A percentile compares a stretch with the other conserved stretches of the same genome.
These are phyloP conservation scores for Meyerozyma carpophila DNA, from an alignment of 1,139 yeast genomes.

Conservation along the genomic window DNA sequence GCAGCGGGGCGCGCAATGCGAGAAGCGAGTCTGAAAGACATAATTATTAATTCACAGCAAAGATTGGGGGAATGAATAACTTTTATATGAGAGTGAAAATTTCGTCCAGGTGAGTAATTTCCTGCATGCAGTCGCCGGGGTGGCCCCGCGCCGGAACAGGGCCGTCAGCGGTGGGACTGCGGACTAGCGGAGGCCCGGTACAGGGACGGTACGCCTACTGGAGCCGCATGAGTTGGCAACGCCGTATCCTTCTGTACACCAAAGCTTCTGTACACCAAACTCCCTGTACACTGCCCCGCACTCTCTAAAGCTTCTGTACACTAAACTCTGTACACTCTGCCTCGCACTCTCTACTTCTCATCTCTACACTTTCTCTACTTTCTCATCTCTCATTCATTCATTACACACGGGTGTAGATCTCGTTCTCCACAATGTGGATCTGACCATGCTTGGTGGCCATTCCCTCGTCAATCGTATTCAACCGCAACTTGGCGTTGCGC, in stretches of 20 bases:
- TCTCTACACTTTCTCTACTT: not conserved
- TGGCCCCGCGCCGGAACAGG: conserved; percentile 6
- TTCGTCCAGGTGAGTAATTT: conserved; percentile 1
- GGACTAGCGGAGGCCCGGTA: not conserved
- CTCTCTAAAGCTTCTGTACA: too few species aligned
- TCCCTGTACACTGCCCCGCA: too few species aligned
- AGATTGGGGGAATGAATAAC: conserved; percentile 5
- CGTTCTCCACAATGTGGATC: not conserved
- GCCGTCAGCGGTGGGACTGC: conserved; percentile 7
- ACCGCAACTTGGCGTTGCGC: conserved; percentile 1
- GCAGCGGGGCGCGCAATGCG: conserved; percentile 45
- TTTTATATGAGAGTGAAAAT: conserved; percentile 5
- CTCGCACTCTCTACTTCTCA: too few species aligned
- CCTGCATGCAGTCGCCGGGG: not conserved
- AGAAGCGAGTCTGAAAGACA: conserved; percentile 63
- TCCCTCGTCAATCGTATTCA: conserved; percentile 6
- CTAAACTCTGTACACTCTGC: too few species aligned
- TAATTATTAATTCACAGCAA: conserved; percentile 13
- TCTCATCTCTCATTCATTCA: not conserved
- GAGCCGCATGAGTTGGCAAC: too few species aligned
- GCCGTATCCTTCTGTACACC: too few species aligned
- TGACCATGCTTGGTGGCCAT: not conserved
- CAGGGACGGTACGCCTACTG: not conserved
- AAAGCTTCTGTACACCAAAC: too few species aligned
- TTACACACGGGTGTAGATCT: not conserved